A percentile compares a stretch with the other conserved stretches of the same genome.
Evolutionary conservation across 768 basidiomycete genomes (phyloP).

Genomic region (Suillus discolor): DNA sequence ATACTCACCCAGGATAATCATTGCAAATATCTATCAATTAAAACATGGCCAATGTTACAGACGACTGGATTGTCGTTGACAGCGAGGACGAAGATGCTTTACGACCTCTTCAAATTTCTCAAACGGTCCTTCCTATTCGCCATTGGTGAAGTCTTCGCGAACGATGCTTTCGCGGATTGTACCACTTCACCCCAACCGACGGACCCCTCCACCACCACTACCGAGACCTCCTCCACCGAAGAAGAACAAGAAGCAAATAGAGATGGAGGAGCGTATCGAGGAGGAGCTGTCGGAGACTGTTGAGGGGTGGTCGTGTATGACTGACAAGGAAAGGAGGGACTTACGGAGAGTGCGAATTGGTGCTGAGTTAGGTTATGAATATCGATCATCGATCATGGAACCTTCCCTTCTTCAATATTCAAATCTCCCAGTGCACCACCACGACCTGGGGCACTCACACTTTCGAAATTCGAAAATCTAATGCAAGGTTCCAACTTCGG

Average conservation of each 20-base stretch:
- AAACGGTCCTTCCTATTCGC: conserved; percentile 51
- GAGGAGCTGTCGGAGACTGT: conserved; percentile 74
- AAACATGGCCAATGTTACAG: conserved; percentile 15
- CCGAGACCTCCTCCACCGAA: conserved; percentile 72
- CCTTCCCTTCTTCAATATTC: too few species aligned
- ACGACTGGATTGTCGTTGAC: conserved; percentile 51
- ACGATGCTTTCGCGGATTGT: conserved; percentile 67
- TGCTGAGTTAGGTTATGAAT: conserved; percentile 55
- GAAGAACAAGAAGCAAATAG: conserved; percentile 80
- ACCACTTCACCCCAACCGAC: conserved; percentile 73
- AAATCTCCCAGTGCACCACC: too few species aligned
- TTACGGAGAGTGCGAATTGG: conserved; percentile 64
- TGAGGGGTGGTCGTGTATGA: conserved; percentile 58
- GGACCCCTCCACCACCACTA: conserved; percentile 62
- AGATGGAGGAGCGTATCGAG: conserved; percentile 30
- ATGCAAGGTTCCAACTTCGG: too few species aligned
- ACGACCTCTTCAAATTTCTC: conserved; percentile 20
- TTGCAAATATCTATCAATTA: neutral
- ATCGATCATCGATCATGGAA: too few species aligned
- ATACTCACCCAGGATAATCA: conserved; percentile 3
- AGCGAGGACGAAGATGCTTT: conserved; percentile 43
- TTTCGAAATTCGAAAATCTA: too few species aligned
- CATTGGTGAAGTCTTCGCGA: conserved; percentile 66
- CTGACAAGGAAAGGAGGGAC: conserved; percentile 42
- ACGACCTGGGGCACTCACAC: too few species aligned